These are phyloP conservation scores for Fusarium sp. DNA, from an alignment of 2,329 filamentous ascomycete genomes.

Conservation along the genomic window DNA sequence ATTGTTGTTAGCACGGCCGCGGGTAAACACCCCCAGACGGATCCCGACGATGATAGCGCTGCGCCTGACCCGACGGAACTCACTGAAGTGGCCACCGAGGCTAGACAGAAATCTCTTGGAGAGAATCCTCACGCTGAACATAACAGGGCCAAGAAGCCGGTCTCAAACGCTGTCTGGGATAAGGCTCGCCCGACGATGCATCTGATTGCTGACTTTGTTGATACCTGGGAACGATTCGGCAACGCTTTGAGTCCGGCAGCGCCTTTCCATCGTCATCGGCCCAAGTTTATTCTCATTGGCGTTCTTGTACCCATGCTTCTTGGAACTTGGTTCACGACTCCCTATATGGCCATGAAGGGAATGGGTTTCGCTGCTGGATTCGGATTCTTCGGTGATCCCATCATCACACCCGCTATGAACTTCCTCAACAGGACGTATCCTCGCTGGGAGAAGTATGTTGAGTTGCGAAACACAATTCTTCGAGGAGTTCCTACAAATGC, in stretches of 20 bases:
- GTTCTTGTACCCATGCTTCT: constrained; percentile 64
- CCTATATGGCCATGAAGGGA: constrained; percentile 72
- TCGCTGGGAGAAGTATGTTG: constrained; percentile 79
- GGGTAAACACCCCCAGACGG: constrained; percentile 78
- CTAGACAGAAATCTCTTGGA: constrained; percentile 58
- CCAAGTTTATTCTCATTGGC: constrained; percentile 64
- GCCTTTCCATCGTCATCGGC: constrained; percentile 66
- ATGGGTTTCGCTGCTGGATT: constrained; percentile 76
- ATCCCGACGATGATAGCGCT: constrained; percentile 63
- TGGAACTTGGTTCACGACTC: constrained; percentile 62
- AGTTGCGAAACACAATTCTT: constrained; percentile 79
- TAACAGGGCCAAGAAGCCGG: constrained; percentile 82
- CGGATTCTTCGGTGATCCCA: constrained; percentile 81
- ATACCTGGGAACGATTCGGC: constrained; percentile 63
- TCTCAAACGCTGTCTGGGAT: constrained; percentile 80
- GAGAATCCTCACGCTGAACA: constrained; percentile 55
- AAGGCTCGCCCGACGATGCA: constrained; percentile 80
- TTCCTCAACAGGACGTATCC: constrained; percentile 72
- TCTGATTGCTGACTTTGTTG: constrained; percentile 56
- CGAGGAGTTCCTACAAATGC: constrained; percentile 88
- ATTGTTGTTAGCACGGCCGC: constrained; percentile 80
- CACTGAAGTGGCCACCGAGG: constrained; percentile 52
- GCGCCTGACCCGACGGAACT: constrained; percentile 62
- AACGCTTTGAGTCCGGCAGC: constrained; percentile 71
- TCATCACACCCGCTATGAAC: constrained; percentile 69